A percentile compares a stretch with the other conserved stretches of the same genome.
Evolutionary conservation across 2,329 filamentous ascomycete species (phyloP).

Genomic region (Nectriaceae sp.): DNA sequence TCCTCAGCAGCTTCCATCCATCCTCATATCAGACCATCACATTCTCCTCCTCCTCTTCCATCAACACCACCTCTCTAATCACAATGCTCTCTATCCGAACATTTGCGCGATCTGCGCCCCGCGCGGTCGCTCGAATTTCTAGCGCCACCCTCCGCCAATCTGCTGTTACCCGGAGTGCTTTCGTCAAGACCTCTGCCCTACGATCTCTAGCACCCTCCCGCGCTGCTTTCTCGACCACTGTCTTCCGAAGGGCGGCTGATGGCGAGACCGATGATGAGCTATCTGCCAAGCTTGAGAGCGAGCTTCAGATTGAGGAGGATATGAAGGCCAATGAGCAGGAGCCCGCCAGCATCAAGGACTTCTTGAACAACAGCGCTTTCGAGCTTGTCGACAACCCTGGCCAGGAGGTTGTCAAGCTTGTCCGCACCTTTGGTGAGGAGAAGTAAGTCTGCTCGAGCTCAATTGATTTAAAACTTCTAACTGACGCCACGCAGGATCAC

Average conservation of each 20-base stretch:
- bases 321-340: constrained; percentile 72
- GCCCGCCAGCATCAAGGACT: constrained; percentile 80
- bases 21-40: constrained; percentile 12
- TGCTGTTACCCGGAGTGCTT: constrained; percentile 46
- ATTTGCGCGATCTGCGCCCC: constrained; percentile 67
- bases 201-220: constrained; percentile 36
- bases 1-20: constrained; percentile 7
- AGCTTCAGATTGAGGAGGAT: constrained; percentile 82
- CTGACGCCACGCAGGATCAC: constrained; percentile 40
- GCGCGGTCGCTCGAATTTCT: constrained; percentile 60
- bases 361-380: constrained; percentile 82
- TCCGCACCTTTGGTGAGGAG: constrained; percentile 83
- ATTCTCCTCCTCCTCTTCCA: constrained; percentile 13
- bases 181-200: constrained; percentile 46
- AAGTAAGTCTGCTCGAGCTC: constrained; percentile 58
- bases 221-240: constrained; percentile 50
- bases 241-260: constrained; percentile 41
- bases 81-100: constrained; percentile 72
- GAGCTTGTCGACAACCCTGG: constrained; percentile 81
- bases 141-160: constrained; percentile 52
- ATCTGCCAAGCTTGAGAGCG: constrained; percentile 79
- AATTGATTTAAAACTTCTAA: constrained; percentile 3
- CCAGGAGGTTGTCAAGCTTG: constrained; percentile 84
- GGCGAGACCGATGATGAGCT: constrained; percentile 75
- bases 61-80: constrained; percentile 5